Base-by-base conservation (phyloP, 2,329 filamentous ascomycete species). In the Harringtonia aguacate region DNA sequence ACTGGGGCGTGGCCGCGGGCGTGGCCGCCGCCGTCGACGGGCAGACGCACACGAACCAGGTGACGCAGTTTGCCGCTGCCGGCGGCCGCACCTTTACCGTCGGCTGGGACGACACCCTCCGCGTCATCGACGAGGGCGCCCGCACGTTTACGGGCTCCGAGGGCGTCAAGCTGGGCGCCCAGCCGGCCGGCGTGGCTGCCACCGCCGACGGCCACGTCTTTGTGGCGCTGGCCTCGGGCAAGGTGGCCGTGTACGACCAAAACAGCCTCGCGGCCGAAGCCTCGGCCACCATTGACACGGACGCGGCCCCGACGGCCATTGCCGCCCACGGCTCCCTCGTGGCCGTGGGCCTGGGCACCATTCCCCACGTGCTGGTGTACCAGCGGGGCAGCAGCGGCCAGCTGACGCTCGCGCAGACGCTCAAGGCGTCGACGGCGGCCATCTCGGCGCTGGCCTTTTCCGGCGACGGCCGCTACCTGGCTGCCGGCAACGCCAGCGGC, bases 41-140 rank as follows among this genome's bases (percentile, higher is more conserved):
- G 24, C 79, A 86, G 51, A 70, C 77, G 4, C 92, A 95, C 62
- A 84, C 84, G 8, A 94, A 90, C 61, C 89, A 94, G 61, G 79
- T 97, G 41, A 78, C 81, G 4, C 84, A 85, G 41, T 81, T 98
- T 50, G 70, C 83, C 3, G 67, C 78, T 1, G 69, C 81, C 8
- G 58, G 69, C 3, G 75, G 79, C 29, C 74, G 79, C 51, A 77
- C 87, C n/a, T 89, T 86, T 65, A 90, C 82, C 56, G 84, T 90
- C 43, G 89, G 82, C 50, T 98, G 90, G 92, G 92, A 98, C 58
- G 92, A 98, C 61, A 87, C 82, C 1, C 70, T 97, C 30, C 82
- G 88, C 49, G 82, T 77, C 36, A 73, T 94, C 30, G 88, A 94
- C 51, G 73, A 83, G 46, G 73, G 79, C 1, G 77, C 81, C 42